These are phyloP conservation scores for Tuber melanosporum DNA, from an alignment of 495 filamentous ascomycete species.

Conservation along the genomic window DNA sequence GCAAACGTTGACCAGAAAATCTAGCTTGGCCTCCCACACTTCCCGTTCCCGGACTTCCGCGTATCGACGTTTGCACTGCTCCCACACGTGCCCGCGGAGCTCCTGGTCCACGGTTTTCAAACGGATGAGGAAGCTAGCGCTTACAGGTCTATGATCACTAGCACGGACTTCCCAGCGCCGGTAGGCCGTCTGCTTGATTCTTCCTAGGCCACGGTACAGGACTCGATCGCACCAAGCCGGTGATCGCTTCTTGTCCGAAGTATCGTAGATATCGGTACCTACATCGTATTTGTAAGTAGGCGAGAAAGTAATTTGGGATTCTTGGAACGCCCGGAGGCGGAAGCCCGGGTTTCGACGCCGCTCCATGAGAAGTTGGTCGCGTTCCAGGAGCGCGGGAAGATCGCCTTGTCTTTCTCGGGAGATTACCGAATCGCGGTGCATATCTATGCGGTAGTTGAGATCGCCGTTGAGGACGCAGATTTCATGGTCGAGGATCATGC, in stretches of 20 bases:
- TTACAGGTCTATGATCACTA: slow-evolving; percentile 91
- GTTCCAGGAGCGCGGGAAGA: slow-evolving; percentile 80
- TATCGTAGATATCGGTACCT: slow-evolving; percentile 86
- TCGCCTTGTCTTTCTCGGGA: slow-evolving; percentile 72
- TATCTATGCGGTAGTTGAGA: slow-evolving; percentile 97
- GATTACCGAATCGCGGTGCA: slow-evolving; percentile 84
- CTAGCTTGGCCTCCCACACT: slow-evolving; percentile 55
- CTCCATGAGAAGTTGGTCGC: slow-evolving; percentile 86
- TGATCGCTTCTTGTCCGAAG: slow-evolving; percentile 87
- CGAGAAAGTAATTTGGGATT: slow-evolving; percentile 79
- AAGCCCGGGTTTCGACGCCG: slow-evolving; percentile 82
- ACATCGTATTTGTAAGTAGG: slow-evolving; percentile 99
- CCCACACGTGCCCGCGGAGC: slow-evolving; percentile 60
- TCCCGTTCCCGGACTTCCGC: slow-evolving; percentile 59
- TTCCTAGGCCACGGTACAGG: slow-evolving; percentile 73
- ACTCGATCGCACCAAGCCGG: slow-evolving; percentile 96
- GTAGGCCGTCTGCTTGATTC: slow-evolving; percentile 82
- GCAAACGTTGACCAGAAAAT: slow-evolving; percentile 38
- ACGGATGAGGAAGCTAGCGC: slow-evolving; percentile 68
- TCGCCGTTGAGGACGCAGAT: slow-evolving; percentile 94
- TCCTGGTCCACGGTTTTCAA: slow-evolving; percentile 70
- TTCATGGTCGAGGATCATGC: slow-evolving; percentile 95
- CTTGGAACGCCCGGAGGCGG: slow-evolving; percentile 75
- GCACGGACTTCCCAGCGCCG: slow-evolving; percentile 78
- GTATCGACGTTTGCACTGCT: slow-evolving; percentile 64